Evolutionary conservation across 441 rosid species (phyloP).

Genomic region (Capsella rubella): DNA sequence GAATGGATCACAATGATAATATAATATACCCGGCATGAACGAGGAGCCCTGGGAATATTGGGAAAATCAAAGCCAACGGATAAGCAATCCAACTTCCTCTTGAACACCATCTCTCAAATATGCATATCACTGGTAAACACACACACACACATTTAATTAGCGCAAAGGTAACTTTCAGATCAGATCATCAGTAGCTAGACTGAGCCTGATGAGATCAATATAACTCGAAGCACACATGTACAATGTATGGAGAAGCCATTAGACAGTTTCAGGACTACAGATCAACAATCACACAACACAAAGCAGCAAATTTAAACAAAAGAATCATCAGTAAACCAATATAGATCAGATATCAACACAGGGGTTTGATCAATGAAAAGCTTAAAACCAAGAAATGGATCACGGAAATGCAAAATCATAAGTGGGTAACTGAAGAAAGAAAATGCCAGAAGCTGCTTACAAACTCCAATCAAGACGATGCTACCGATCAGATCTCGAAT

Average conservation of each 20-base stretch:
- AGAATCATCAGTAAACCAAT: slow-evolving; percentile 1
- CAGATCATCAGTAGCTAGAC: slow-evolving; percentile 38
- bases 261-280: background rate
- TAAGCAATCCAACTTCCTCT: slow-evolving; percentile 60
- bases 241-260: background rate
- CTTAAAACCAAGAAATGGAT: slow-evolving; percentile 1
- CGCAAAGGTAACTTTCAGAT: slow-evolving; percentile 37
- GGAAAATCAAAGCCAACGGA: slow-evolving; percentile 55
- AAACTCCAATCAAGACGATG: background rate
- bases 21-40: slow-evolving; percentile 68
- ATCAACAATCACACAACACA: background rate
- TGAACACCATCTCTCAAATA: slow-evolving; percentile 69
- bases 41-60: slow-evolving; percentile 64
- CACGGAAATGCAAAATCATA: slow-evolving; percentile 16
- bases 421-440: slow-evolving; percentile 34
- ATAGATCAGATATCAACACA: slow-evolving; percentile 25
- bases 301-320: background rate
- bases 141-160: slow-evolving; percentile 26
- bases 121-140: slow-evolving; percentile 46
- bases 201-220: background rate
- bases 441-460: slow-evolving; percentile 17
- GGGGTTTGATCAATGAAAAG: background rate
- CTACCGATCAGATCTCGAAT: slow-evolving; percentile 48
- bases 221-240: background rate
- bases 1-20: background rate